phyloP scores from a whole-genome alignment of 1,284 basidiomycete species.

The Meira nashicola region DNA sequence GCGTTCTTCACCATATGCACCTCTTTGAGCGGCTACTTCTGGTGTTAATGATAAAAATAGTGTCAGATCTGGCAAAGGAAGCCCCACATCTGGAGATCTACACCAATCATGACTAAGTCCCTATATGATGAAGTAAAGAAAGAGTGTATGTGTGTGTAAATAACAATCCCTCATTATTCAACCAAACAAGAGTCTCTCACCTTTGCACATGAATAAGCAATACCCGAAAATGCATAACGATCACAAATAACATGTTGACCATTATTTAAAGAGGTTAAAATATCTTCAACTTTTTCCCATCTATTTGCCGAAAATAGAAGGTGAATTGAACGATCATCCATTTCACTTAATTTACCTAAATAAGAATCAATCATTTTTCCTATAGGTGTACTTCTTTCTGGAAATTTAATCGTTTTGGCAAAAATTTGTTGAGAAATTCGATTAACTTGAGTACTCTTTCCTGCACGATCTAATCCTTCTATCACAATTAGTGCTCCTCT shows the following conservation, averaged over 20 bases:
- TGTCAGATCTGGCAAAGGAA: constrained; percentile 82
- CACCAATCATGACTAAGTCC: constrained; percentile 70
- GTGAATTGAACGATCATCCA: constrained; percentile 88
- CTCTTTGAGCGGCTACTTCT: constrained; percentile 66
- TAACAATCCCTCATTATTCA: too few relatives aligned
- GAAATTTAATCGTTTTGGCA: constrained; percentile 46
- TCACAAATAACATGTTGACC: constrained; percentile 81
- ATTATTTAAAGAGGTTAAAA: constrained; percentile 55
- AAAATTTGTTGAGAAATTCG: constrained; percentile 23
- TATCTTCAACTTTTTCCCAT: constrained; percentile 64
- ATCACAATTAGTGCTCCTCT: constrained; percentile 49
- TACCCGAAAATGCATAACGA: constrained; percentile 93
- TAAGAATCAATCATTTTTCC: constrained; percentile 92
- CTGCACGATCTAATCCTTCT: constrained; percentile 51
- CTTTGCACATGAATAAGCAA: constrained; percentile 88
- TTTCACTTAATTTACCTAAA: constrained; percentile 70
- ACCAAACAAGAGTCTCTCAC: constrained; percentile 55
- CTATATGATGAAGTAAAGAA: constrained; percentile 36
- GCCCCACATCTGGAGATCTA: constrained; percentile 71
- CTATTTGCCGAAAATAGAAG: constrained; percentile 93
- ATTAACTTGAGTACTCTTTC: constrained; percentile 50
- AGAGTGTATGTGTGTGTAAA: too few relatives aligned
- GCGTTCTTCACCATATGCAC: constrained; percentile 83
- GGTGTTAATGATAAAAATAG: constrained; percentile 81
- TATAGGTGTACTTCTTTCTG: constrained; percentile 81